phyloP scores from a whole-genome alignment of 495 filamentous ascomycete genomes.

The Penicillium bovifimosum region DNA sequence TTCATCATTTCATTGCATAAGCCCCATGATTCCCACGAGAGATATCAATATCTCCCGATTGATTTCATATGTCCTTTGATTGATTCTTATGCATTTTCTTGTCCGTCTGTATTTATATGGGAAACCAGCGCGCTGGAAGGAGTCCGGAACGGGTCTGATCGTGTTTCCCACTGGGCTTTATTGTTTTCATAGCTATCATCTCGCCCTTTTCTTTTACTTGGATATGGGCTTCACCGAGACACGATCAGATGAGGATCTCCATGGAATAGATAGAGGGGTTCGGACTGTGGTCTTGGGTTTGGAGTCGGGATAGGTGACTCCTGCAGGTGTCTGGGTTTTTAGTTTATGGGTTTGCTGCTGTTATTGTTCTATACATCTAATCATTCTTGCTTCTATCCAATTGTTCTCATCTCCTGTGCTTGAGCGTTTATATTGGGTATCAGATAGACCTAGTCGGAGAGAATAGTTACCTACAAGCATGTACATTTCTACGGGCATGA shows the following conservation, averaged over 20 bases:
- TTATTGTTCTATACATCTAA: constrained; percentile 12
- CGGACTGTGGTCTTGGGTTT: constrained; percentile 20
- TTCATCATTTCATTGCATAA: constrained; percentile 17
- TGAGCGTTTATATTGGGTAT: too few species aligned
- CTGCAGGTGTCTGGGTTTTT: constrained; percentile 17
- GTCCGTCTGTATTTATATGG: constrained; percentile 27
- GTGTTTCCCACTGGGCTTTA: constrained; percentile 8
- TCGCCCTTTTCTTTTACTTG: constrained; percentile 16
- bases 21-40: constrained; percentile 25
- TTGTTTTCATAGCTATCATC: constrained; percentile 17
- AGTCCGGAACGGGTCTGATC: constrained; percentile 30
- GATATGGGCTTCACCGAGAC: constrained; percentile 28
- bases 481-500: too few species aligned
- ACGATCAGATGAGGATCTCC: constrained; percentile 27
- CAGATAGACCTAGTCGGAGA: too few species aligned
- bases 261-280: constrained; percentile 29
- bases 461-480: too few species aligned
- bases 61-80: constrained; percentile 16
- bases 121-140: constrained; percentile 28
- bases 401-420: too few species aligned
- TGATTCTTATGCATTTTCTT: constrained; percentile 19
- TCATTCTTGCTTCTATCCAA: neutral
- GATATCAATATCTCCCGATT: constrained; percentile 6
- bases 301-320: constrained; percentile 13
- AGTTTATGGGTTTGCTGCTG: neutral